Evolutionary conservation across 2,329 filamentous ascomycete species (phyloP), one percentile per base, ranked within the genome.

Genomic region (Hypoxylon sp.): DNA sequence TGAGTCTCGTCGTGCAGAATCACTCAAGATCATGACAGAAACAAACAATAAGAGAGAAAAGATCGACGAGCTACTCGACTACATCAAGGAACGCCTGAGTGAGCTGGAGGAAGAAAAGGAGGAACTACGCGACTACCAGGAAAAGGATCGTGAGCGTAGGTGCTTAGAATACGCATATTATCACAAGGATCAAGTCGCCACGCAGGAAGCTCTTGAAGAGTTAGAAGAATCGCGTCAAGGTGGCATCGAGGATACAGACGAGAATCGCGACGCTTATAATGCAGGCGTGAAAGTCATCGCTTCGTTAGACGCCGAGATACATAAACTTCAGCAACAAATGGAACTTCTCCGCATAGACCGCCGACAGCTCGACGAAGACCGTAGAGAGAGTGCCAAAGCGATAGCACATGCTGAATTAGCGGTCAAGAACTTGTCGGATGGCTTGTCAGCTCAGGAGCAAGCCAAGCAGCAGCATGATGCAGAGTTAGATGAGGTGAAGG

Each of bases 51-150:
- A 98, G 83, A 90, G 94, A 68, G 86, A 90, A 49, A 98, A 98
- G 81, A 98, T 98, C 67, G 96, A 99, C 77, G 94, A 97, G 76
- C 85, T 97, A 11, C 87, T 99, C 11, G 90, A 91, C 58, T 97
- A 96, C 76, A 98, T 99, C 80, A 94, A 96, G 75, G 93, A 97
- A 75, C 90, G 96, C 58, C 84, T 99, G 59, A 86, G 84, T 41
- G 96, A 99, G 79, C 85, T 99, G 0, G 96, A 99, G 79, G 94
- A 97, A 78, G 96, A 99, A 80, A 98, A 98, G 79, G 94, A 98
- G 76, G 97, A 99, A 79, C 85, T 99, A 41, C 90, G 94, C 49
- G 94, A 91, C 6, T 99, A 94, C 77, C 96, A 98, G 79, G 94
- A 97, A 67, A 97, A 97, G 78, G 96, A 99, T 75, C 90, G 92